Base-by-base conservation (phyloP, 169 alveolate genomes). In the Plasmodium gonderi region DNA sequence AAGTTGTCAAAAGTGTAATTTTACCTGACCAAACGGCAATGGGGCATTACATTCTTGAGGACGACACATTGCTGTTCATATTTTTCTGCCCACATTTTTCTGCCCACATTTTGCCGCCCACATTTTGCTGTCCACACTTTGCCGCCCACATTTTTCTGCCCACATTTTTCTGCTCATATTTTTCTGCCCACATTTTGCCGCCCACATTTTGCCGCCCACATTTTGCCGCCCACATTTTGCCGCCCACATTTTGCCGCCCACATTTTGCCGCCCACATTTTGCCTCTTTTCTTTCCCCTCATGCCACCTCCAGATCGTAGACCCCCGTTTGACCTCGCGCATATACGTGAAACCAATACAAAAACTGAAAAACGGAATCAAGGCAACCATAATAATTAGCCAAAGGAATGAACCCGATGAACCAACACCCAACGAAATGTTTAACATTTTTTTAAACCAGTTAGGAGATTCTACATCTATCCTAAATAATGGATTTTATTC, bases 391-490 rank as follows among this genome's bases (percentile, higher is more conserved):
- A 75, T 75, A 33, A 87, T 87, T 38, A 75, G 36, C 49, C 79
- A 76, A 44, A 54, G 79, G 51, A 47, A 29, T 65, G 33, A 65
- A n/a, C 90, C 93, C 8, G 72, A 49, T 42, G 93, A 87, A 42
- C 93, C 93, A 0, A 87, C 93, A 31, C 89, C 93, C 26, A 76
- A 67, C 44, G 80, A 87, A 75, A 77, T 87, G 51, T 76, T 87
- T 75, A 74, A 64, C 67, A 87, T 51, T 75, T 87, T 87, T 67
- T 47, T 87, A 8, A 74, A 87, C 44, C 93, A 87, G 26, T 87
- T 87, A 54, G 33, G 83, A 26, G 92, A 82, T 26, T 82, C 92
- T 7, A 69, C 83, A 29, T 82, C 92, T 31, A 72, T 51, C 26
- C 60, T 82, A n/a, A 82, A 82, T 60, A 82, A 69, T 49, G 92